Percentiles rank a stretch among this genome's conserved stretches.
phyloP scores from a whole-genome alignment of 2,329 filamentous ascomycete species.

The Cladosporium phlei region DNA sequence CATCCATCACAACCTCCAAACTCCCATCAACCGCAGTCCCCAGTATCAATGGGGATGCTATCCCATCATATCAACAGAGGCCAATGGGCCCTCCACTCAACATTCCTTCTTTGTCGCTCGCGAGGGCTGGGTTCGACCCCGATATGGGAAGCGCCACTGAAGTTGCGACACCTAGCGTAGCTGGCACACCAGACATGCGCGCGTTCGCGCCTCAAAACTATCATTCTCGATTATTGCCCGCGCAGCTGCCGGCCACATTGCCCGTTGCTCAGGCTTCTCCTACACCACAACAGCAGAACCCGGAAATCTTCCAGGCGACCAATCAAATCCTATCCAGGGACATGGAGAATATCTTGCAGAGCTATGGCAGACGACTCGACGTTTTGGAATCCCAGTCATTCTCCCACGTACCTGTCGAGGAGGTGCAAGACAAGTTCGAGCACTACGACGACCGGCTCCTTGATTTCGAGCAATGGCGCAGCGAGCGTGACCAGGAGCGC shows the following conservation, averaged over 20 bases:
- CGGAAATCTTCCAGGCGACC: neutral
- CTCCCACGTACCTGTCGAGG: conserved; percentile 60
- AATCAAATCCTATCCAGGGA: conserved; percentile 34
- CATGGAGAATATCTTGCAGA: conserved; percentile 46
- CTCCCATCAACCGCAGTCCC: conserved; percentile 30
- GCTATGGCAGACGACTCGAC: conserved; percentile 57
- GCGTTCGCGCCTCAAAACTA: conserved; percentile 13
- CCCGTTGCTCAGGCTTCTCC: neutral
- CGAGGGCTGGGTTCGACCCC: conserved; percentile 32
- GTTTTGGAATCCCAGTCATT: conserved; percentile 67
- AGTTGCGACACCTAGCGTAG: conserved; percentile 43
- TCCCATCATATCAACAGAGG: conserved; percentile 14
- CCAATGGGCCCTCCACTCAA: conserved; percentile 28
- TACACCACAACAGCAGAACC: neutral
- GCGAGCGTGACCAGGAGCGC: conserved; percentile 23
- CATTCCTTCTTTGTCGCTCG: conserved; percentile 20
- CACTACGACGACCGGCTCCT: conserved; percentile 61
- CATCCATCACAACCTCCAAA: conserved; percentile 22
- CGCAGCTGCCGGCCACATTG: neutral
- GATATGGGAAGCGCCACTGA: conserved; percentile 44
- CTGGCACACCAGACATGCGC: conserved; percentile 37
- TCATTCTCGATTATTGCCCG: neutral
- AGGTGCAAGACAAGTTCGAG: conserved; percentile 64
- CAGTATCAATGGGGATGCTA: conserved; percentile 26
- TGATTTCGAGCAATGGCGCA: conserved; percentile 58